A percentile compares a stretch with the other conserved stretches of the same genome.
Conservation (phyloP, 306 rosid genomes). For the Datisca glomerata region DNA sequence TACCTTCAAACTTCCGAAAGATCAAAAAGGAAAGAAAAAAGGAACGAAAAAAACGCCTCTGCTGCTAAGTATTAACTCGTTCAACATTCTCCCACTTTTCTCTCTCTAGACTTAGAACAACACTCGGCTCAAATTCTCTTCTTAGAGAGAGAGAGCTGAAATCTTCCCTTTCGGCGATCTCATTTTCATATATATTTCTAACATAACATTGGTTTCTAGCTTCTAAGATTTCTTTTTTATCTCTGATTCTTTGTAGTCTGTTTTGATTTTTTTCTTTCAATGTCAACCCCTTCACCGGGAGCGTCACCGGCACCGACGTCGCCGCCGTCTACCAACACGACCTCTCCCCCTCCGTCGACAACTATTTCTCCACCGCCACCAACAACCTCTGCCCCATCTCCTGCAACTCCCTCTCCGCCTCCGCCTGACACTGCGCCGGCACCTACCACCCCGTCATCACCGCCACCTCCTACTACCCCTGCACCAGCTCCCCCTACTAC, state of each 20-base stretch:
- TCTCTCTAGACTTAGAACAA: slow-evolving; percentile 7
- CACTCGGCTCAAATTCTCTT: slow-evolving; percentile 14
- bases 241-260: neutral
- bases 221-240: neutral
- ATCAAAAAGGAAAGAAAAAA: neutral
- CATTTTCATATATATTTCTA: neutral
- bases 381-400: slow-evolving; percentile 21
- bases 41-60: neutral
- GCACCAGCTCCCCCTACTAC: slow-evolving; percentile 20
- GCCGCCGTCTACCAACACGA: slow-evolving; percentile 20
- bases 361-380: slow-evolving; percentile 19
- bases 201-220: neutral
- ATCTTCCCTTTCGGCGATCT: neutral
- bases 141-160: slow-evolving; percentile 20
- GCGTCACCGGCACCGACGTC: slow-evolving; percentile 37
- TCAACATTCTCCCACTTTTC: slow-evolving; percentile 3
- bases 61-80: neutral
- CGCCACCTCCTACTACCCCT: slow-evolving; percentile 17
- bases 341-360: slow-evolving; percentile 17
- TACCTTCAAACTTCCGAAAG: slow-evolving; percentile 9
- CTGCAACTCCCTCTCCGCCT: slow-evolving; percentile 11
- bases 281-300: slow-evolving; percentile 43
- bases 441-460: slow-evolving; percentile 10
- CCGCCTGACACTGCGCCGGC: slow-evolving; percentile 24
- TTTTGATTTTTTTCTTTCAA: slow-evolving; percentile 4